Conservation (phyloP, 192 early-diverging fungal genomes). For the Linnemannia exigua region DNA sequence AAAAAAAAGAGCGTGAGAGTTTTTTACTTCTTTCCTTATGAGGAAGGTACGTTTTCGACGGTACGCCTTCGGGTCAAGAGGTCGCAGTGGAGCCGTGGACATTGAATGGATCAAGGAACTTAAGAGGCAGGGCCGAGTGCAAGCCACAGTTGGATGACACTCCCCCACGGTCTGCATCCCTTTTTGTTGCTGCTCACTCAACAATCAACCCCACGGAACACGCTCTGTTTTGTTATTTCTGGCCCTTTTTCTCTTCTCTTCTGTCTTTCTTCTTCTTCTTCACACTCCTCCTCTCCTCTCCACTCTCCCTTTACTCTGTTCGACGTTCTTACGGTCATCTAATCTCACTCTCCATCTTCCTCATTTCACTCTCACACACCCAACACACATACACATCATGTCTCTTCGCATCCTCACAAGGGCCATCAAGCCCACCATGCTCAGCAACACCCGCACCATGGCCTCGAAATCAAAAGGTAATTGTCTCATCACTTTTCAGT, state of each 20-base stretch:
- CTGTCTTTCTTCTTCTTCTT: constrained; percentile 4
- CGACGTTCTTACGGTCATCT: neutral
- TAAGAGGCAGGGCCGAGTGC: no score
- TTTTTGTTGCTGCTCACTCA: neutral
- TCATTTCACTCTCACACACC: neutral
- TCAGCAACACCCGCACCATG: constrained; percentile 51
- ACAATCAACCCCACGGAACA: neutral
- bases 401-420: constrained; percentile 51
- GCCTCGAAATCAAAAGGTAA: constrained; percentile 53
- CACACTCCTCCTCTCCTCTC: neutral
- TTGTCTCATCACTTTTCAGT: no score
- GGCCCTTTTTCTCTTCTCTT: constrained; percentile 3
- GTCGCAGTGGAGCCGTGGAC: no score
- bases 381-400: constrained; percentile 22
- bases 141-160: constrained; percentile 1
- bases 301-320: neutral
- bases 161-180: neutral
- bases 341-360: no score
- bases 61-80: neutral
- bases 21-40: constrained; percentile 22
- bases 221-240: constrained; percentile 2
- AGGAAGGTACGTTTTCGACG: constrained; percentile 20
- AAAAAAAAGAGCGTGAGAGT: constrained; percentile 40
- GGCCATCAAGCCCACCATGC: constrained; percentile 54
- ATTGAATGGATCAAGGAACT: no score